Conservation (phyloP, 2,329 filamentous ascomycete genomes). For the Trichoderma lentiforme region DNA sequence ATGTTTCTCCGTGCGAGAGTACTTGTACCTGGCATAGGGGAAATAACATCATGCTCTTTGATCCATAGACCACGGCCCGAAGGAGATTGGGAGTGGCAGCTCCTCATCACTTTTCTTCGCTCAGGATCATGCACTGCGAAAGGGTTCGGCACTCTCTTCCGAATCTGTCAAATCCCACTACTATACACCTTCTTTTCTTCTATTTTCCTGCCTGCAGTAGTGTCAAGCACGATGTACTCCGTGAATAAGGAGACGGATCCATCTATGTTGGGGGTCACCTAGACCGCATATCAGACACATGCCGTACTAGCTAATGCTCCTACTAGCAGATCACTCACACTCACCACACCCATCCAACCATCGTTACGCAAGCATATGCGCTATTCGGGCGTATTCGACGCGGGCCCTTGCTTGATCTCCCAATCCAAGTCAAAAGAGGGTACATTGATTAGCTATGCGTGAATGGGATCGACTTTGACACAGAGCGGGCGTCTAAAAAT, state of each 20-base stretch:
- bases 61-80: not conserved
- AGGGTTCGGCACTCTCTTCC: not conserved
- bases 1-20: not conserved
- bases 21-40: not conserved
- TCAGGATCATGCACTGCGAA: not conserved
- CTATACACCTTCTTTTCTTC: not conserved
- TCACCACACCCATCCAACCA: not conserved
- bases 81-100: not conserved
- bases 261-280: conserved; percentile 6
- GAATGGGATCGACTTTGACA: not conserved
- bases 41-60: not conserved
- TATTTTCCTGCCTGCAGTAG: not conserved
- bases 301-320: not conserved
- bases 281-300: not conserved
- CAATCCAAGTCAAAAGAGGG: not conserved
- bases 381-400: not conserved
- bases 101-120: not conserved
- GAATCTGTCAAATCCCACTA: not conserved
- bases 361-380: not conserved
- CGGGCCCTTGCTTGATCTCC: not conserved
- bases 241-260: not conserved
- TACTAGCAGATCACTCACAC: not conserved
- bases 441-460: not conserved
- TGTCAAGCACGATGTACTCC: not conserved
- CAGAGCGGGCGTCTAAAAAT: not conserved